Base-by-base conservation (phyloP, 805 yeast genomes). In the Candida incommunis region DNA sequence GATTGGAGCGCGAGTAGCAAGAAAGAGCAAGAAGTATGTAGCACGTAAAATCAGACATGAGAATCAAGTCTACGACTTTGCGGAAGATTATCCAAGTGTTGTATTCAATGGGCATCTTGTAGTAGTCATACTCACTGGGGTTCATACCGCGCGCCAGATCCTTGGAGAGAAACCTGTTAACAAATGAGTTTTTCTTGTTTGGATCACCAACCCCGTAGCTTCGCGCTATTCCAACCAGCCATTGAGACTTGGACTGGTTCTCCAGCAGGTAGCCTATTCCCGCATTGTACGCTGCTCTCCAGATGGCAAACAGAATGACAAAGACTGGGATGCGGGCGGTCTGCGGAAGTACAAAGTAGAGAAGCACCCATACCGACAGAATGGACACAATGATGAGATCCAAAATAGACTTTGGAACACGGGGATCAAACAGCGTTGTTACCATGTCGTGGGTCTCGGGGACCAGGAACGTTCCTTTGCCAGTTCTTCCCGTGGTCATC, bases 371-470 rank as follows among this genome's bases (percentile, higher is more conserved):
- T 21, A 64, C 51, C 3, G 61, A 34, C 40, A 78, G 58, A 1
- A 72, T 57, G 1, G 67, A 43, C 21, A 81, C 69, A 47, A 83
- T 82, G 31, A 72, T 52, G n/a, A 71, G 50, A 56, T 84, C 95
- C 42, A 78, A 69, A 43, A 73, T 61, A 0, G 88, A 78, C 56
- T 84, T 85, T 44, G 72, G 70, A 44, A 82, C 61, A 1, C 80
- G 72, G 2, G 94, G 92, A 63, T 84, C 90, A 53, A 84, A 78
- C 43, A 85, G 64, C 1, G 90, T 79, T 50, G 85, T 70, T 26
- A 84, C 81, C 92, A 84, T 83, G 57, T 84, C 94, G 54, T 80
- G 81, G 24, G 94, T 84, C 52, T 73, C 71, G 1, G 83, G 82
- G 3, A 65, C 69, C 11, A 43, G 50, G 43, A 65, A 65, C 16